Evolutionary conservation across 148 eudicot genomes (phyloP).

Genomic region (Spergularia marina): DNA sequence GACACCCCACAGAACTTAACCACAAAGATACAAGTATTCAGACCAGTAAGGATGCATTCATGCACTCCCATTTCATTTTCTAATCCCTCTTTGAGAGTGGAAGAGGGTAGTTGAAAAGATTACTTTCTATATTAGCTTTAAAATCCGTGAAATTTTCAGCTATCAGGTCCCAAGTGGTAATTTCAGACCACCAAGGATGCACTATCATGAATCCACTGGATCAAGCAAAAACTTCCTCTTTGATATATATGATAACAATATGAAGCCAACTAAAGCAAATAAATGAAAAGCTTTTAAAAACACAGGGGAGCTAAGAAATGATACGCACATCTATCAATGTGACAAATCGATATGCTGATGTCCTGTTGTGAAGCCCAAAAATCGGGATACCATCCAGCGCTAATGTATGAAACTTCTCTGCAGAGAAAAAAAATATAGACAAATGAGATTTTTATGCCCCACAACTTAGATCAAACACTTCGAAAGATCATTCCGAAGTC

Average conservation of each 20-base stretch:
- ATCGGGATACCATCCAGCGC: slow-evolving; percentile 84
- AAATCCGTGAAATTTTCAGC: too few species aligned
- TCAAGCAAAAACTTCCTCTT: neutral
- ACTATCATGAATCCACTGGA: neutral
- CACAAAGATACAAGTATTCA: too few species aligned
- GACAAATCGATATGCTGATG: slow-evolving; percentile 96
- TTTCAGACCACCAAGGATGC: neutral
- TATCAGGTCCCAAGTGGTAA: too few species aligned
- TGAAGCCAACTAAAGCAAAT: neutral
- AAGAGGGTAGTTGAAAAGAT: too few species aligned
- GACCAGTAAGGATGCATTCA: too few species aligned
- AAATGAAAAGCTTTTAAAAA: neutral
- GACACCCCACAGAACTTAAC: too few species aligned
- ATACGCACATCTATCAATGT: slow-evolving; percentile 85
- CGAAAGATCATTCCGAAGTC: neutral
- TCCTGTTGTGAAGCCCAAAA: slow-evolving; percentile 72
- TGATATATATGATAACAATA: neutral
- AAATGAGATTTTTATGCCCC: neutral
- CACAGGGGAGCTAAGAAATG: slow-evolving; percentile 22
- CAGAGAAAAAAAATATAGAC: slow-evolving; percentile 4
- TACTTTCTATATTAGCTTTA: too few species aligned
- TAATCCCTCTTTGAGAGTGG: too few species aligned
- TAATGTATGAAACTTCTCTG: slow-evolving; percentile 84
- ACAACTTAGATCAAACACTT: neutral
- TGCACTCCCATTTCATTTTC: too few species aligned